Evolutionary conservation across 2,329 filamentous ascomycete species (phyloP), one percentile per base, ranked within the genome.

Genomic region (Neofusicoccum ribis): DNA sequence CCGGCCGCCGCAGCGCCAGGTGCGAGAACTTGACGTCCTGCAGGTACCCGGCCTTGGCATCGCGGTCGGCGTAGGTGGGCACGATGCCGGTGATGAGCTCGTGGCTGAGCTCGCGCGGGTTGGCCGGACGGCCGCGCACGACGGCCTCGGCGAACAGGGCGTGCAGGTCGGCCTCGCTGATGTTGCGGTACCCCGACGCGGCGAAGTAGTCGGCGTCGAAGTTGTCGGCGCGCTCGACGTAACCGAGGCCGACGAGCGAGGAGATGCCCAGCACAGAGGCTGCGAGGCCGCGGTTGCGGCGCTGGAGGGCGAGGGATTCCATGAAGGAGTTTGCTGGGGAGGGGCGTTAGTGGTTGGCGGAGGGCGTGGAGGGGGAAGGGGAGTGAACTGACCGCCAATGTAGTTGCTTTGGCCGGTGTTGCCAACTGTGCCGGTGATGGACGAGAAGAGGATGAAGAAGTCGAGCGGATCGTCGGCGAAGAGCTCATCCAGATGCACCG

Each of bases 141-240:
- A 86, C 80, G 5, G 83, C 82, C 69, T 86, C 82, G 8, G 83
- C 75, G 66, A 86, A 83, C 74, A 83, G 79, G 67, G 83, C 79
- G 68, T 84, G 82, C n/a, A 85, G 70, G 62, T 84, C 82, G 3
- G 77, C 75, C 70, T 86, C 84, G 3, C 83, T 83, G 9, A 85
- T 63, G 11, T 5, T 8, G 9, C 5, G 23, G 12, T 43, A 31
- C 14, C 12, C 11, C 11, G 15, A 27, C 14, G 49, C 41, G 39
- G 15, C 46, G 56, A 7, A 11, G 8, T 5, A 12, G 12, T 3
- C 43, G 34, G 20, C 31, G 37, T 3, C 5, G 17, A 3, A 12
- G 34, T 2, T 37, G 31, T 5, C 5, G 8, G 7, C 43, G 6
- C 51, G 51, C 20, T 34, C 9, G 20, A 82, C 72, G 65, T 80